phyloP scores from a whole-genome alignment of 2,329 filamentous ascomycete genomes.

The Cladobotryum protrusum region DNA sequence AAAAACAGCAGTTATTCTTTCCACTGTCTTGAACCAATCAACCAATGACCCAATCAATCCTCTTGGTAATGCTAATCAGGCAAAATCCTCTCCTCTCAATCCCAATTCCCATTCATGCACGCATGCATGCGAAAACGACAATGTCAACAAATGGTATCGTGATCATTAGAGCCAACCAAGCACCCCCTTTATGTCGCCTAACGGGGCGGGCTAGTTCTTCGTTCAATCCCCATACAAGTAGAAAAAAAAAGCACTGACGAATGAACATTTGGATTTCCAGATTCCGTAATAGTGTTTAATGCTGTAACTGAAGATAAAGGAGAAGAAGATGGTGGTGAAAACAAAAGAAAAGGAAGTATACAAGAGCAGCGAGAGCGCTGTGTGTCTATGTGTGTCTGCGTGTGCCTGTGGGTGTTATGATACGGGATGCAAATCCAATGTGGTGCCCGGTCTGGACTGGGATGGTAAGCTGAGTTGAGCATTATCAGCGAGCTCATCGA shows the following conservation, averaged over 20 bases:
- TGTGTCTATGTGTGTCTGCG: neutral
- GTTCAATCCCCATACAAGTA: neutral
- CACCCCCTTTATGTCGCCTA: neutral
- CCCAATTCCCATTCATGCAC: neutral
- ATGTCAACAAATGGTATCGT: constrained; percentile 5
- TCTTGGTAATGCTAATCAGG: constrained; percentile 2
- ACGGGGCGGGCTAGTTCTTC: neutral
- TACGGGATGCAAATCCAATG: constrained; percentile 14
- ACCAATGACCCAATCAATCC: constrained; percentile 9
- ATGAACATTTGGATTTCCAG: constrained; percentile 7
- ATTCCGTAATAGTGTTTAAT: constrained; percentile 3
- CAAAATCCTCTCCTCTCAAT: constrained; percentile 2
- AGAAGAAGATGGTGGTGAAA: constrained; percentile 8
- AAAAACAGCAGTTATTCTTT: constrained; percentile 8
- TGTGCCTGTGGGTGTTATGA: neutral
- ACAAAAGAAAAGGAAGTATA: constrained; percentile 3
- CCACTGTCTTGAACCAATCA: constrained; percentile 5
- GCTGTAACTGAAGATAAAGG: neutral
- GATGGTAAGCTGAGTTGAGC: constrained; percentile 16
- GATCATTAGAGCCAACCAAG: neutral
- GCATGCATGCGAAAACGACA: neutral
- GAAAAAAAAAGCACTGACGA: constrained; percentile 1
- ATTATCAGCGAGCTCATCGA: constrained; percentile 23
- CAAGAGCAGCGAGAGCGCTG: neutral
- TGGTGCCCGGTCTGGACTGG: constrained; percentile 16